These are phyloP conservation scores for Eucalyptus polyanthemos DNA, from an alignment of 345 rosid genomes.

Conservation along the genomic window DNA sequence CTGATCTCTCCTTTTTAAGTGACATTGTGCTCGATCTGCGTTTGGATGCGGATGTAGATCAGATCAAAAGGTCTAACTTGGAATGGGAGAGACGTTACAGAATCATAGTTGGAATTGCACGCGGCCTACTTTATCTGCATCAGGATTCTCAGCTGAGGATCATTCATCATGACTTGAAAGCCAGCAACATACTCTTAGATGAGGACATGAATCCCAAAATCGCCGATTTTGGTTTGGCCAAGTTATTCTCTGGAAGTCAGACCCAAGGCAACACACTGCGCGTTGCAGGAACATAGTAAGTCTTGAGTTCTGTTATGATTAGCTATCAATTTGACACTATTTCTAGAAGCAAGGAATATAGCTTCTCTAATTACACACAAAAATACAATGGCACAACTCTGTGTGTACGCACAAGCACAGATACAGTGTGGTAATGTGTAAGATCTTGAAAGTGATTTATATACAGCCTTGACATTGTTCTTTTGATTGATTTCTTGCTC, in stretches of 20 bases:
- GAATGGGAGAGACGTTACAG: slow-evolving; percentile 8
- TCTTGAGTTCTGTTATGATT: neutral
- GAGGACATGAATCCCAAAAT: slow-evolving; percentile 16
- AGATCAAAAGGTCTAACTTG: neutral
- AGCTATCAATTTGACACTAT: neutral
- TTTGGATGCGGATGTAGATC: neutral
- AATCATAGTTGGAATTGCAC: slow-evolving; percentile 5
- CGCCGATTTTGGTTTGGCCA: slow-evolving; percentile 17
- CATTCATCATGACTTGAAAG: slow-evolving; percentile 13
- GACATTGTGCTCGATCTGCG: neutral
- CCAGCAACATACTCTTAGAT: slow-evolving; percentile 11
- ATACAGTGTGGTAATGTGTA: neutral
- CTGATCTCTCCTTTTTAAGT: neutral
- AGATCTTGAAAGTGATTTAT: neutral
- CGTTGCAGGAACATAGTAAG: slow-evolving; percentile 23
- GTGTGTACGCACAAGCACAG: neutral
- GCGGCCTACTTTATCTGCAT: slow-evolving; percentile 8
- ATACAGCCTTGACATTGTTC: neutral
- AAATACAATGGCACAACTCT: neutral
- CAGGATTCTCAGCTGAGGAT: slow-evolving; percentile 12
- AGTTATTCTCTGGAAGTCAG: slow-evolving; percentile 8
- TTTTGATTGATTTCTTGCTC: neutral
- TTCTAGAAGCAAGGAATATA: neutral
- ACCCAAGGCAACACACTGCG: slow-evolving; percentile 4
- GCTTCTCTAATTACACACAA: neutral